Percentiles rank a stretch among this genome's conserved stretches.
phyloP scores from a whole-genome alignment of 768 basidiomycete species.

The Tulasnella sp. region DNA sequence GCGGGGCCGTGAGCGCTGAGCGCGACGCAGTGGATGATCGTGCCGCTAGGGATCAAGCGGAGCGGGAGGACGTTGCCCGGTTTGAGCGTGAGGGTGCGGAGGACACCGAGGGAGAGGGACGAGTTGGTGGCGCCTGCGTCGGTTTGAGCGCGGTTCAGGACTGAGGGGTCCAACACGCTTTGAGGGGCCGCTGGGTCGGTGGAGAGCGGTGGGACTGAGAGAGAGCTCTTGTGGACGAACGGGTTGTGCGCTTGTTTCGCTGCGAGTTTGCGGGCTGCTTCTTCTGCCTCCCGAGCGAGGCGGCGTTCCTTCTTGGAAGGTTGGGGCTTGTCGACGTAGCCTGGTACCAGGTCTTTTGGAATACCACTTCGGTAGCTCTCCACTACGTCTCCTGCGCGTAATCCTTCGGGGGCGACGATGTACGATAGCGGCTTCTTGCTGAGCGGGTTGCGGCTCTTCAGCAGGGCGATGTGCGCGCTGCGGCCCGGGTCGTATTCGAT shows the following conservation, averaged over 20 bases:
- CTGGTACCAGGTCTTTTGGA: conserved; percentile 69
- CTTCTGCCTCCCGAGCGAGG: conserved; percentile 18
- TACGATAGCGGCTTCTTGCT: conserved; percentile 74
- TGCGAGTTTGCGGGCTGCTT: background rate
- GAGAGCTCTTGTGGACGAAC: background rate
- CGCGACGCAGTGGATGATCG: conserved; percentile 83
- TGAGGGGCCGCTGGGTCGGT: conserved; percentile 39
- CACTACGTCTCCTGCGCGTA: conserved; percentile 86
- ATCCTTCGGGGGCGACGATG: conserved; percentile 87
- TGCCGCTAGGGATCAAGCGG: conserved; percentile 89
- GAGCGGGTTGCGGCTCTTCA: conserved; percentile 62
- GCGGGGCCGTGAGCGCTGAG: conserved; percentile 76
- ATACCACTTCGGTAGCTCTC: conserved; percentile 85
- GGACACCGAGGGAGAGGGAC: conserved; percentile 74
- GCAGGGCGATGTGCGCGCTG: conserved; percentile 90
- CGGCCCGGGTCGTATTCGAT: conserved; percentile 97
- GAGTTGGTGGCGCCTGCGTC: conserved; percentile 35
- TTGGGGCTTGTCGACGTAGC: conserved; percentile 43
- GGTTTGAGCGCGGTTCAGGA: conserved; percentile 20
- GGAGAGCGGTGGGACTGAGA: background rate
- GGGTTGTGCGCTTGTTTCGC: conserved; percentile 12
- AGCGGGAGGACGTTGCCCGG: conserved; percentile 93
- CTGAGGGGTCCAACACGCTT: conserved; percentile 37
- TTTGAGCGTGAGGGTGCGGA: conserved; percentile 81
- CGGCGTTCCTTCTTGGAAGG: conserved; percentile 24